Base-by-base conservation (phyloP, 2,329 filamentous ascomycete genomes). In the Neofusicoccum sp. region DNA sequence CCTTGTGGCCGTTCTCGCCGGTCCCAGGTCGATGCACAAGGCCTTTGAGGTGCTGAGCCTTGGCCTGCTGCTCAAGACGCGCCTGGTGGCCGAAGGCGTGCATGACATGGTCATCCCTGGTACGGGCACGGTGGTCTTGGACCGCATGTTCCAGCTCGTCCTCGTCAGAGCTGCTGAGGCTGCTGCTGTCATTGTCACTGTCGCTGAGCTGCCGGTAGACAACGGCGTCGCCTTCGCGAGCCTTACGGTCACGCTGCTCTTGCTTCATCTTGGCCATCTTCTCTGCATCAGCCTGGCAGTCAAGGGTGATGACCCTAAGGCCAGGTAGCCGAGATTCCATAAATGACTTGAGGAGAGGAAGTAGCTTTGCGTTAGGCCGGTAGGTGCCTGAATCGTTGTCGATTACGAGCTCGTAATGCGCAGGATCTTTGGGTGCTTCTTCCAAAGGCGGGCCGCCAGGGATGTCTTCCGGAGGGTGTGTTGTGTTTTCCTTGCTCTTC, bases 341-440 rank as follows among this genome's bases (percentile, higher is more conserved):
- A 72, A 92, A 96, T 9, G 81, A 72, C 59, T 89, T 87, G 1
- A 98, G 81, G 0, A 88, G 74, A 0, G 91, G 90, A 1, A 98
- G 83, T 8, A 91, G 82, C 9, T 87, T 83, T 62, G 90, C 89
- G 71, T 96, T 92, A 0, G 94, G 94, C 0, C 94, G 86, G 75
- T 98, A 98, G 0, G 94, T 98, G 9, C 94, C 94, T 61, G 89
- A 92, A 76, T 97, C 94, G 71, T 98, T 98, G 80, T 98, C 94
- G 71, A 98, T 97, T 67, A 95, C 82, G 7, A 98, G 85, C 73
- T 96, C 90, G 75, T 97, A 98, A 72, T 85, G 78, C 4, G 74
- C 70, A 0, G 86, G 85, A 60, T 88, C 83, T 5, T 74, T 81
- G 3, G 82, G 82, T 2, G 81, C 73, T 3, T 80, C 77, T 2